A percentile compares a stretch with the other conserved stretches of the same genome.
phyloP scores from a whole-genome alignment of 306 rosid species.

The Rosa multiflora region DNA sequence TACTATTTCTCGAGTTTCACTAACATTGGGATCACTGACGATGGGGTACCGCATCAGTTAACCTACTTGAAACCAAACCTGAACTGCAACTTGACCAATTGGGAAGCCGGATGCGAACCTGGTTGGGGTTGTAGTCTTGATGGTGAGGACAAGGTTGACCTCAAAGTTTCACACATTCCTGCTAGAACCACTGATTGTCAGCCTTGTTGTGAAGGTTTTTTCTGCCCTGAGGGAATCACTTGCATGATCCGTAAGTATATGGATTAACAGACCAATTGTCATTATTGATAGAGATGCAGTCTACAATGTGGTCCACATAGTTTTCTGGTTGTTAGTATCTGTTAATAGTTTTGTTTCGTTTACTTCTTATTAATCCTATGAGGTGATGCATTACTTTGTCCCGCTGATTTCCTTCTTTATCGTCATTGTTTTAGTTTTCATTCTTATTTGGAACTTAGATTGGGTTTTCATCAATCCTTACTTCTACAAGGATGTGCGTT shows the following conservation, averaged over 20 bases:
- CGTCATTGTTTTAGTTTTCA: neutral
- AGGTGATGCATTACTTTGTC: neutral
- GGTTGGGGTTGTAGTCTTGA: slow-evolving; percentile 74
- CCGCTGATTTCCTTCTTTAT: neutral
- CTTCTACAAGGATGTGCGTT: neutral
- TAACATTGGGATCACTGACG: slow-evolving; percentile 21
- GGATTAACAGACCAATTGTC: slow-evolving; percentile 19
- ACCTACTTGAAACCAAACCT: slow-evolving; percentile 56
- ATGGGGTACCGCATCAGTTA: slow-evolving; percentile 21
- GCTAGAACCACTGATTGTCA: slow-evolving; percentile 45
- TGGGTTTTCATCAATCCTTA: neutral
- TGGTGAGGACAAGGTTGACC: slow-evolving; percentile 33
- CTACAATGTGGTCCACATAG: neutral
- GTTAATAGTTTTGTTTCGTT: neutral
- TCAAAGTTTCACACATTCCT: slow-evolving; percentile 40
- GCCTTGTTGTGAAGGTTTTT: slow-evolving; percentile 86
- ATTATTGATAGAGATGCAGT: neutral
- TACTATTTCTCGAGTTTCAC: slow-evolving; percentile 49
- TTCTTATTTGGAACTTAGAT: neutral
- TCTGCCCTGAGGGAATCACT: slow-evolving; percentile 77
- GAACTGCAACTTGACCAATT: slow-evolving; percentile 71
- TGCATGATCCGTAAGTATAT: slow-evolving; percentile 89
- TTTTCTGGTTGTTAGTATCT: neutral
- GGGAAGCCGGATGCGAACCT: slow-evolving; percentile 80
- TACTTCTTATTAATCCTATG: neutral